Conservation (phyloP, 495 filamentous ascomycete species). For the Xanthoparmelia taractica region DNA sequence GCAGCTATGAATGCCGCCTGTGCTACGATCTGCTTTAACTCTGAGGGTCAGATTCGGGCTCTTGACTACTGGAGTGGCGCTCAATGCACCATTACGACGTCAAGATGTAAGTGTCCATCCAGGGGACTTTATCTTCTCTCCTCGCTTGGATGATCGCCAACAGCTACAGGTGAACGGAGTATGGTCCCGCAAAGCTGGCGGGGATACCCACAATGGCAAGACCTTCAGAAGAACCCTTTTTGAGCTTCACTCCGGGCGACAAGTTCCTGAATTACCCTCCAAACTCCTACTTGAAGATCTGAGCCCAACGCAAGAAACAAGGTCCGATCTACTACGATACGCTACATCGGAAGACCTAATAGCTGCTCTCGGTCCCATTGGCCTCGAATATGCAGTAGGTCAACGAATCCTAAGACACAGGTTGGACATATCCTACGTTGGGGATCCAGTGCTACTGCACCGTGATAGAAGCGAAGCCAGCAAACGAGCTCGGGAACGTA, state of each 20-base stretch:
- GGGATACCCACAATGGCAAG: neutral
- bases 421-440: constrained; percentile 11
- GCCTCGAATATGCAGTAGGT: constrained; percentile 23
- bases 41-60: neutral
- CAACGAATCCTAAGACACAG: neutral
- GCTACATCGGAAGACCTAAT: constrained; percentile 36
- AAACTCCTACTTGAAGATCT: constrained; percentile 13
- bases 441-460: constrained; percentile 2
- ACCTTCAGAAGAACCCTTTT: constrained; percentile 13
- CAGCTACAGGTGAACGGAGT: neutral
- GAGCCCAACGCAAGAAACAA: neutral
- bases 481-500: constrained; percentile 10
- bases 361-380: constrained; percentile 31
- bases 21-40: neutral
- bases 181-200: neutral
- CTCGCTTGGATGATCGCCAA: neutral
- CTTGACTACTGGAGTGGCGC: neutral
- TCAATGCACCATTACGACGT: neutral
- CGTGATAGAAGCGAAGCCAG: constrained; percentile 11
- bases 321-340: constrained; percentile 12
- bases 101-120: constrained; percentile 7
- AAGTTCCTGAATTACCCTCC: constrained; percentile 4
- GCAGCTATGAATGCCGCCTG: constrained; percentile 15
- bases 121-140: neutral
- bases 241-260: constrained; percentile 21